Base-by-base conservation (phyloP, 768 basidiomycete species). In the Pluteus cervinus region DNA sequence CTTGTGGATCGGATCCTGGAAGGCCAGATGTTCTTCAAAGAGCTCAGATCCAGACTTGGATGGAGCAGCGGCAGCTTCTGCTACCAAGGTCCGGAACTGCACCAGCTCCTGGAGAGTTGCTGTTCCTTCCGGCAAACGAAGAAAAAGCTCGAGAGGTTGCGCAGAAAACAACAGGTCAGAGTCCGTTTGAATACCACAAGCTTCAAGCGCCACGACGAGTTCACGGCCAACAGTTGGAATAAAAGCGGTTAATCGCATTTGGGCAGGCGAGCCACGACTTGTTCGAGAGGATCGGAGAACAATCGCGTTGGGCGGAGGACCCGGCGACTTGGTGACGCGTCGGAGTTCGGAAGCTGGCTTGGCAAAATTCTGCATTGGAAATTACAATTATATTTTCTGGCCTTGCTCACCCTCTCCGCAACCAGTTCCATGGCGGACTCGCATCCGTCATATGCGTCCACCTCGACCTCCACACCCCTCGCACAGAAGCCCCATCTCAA, bases 131-230 rank as follows among this genome's bases (percentile, higher is more conserved):
- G 80, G 72, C 17, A 85, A 53, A 40, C 53, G 65, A 33, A 62
- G 63, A 42, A 73, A 73, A 14, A 82, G 60, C 14, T 79, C 73
- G 37, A 69, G 49, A 4, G 66, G 49, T 21, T 73, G 57, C 7
- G 58, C 57, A 18, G 62, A 65, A 44, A 79, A 77, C 4, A 84
- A 49, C 22, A 85, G 58, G 44, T 84, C 80, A 4, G 59, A 46
- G 34, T 76, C 79, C 4, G 79, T 79, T 46, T 56, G 66, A 33
- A 82, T 72, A 8, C 69, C 73, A 46, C 58, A 60, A 16, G 51
- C 43, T 39, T 74, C 70, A 18, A 85, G 62, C 24, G 55, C 52
- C n/a, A n/a, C n/a, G n/a, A n/a, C n/a, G n/a, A n/a, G n/a, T n/a
- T n/a, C n/a, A n/a, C n/a, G n/a, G n/a, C n/a, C n/a, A n/a, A n/a